Percentiles rank a stretch among this genome's conserved stretches.
Evolutionary conservation across 768 basidiomycete species (phyloP).

Genomic region (Sporobolomyces pararoseus): DNA sequence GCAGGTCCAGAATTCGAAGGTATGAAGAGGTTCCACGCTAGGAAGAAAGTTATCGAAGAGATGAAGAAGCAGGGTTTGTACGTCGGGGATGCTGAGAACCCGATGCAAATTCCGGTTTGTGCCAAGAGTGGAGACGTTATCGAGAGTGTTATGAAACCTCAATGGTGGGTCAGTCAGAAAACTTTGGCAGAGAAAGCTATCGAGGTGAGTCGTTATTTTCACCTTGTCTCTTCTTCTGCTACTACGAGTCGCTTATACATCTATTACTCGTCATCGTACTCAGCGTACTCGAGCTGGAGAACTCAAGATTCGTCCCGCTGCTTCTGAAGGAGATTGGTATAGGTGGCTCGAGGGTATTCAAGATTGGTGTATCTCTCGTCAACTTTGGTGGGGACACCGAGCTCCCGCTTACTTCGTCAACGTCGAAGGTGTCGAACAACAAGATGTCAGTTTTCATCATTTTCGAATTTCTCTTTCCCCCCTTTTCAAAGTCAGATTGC

Average conservation of each 20-base stretch:
- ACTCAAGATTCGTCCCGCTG: slow-evolving; percentile 72
- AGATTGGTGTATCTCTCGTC: slow-evolving; percentile 98
- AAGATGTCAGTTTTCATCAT: slow-evolving; percentile 49
- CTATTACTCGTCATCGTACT: not conserved
- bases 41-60: slow-evolving; percentile 74
- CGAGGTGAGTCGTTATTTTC: slow-evolving; percentile 55
- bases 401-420: slow-evolving; percentile 89
- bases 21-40: slow-evolving; percentile 96
- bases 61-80: slow-evolving; percentile 80
- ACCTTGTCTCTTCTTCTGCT: slow-evolving; percentile 2
- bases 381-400: slow-evolving; percentile 99
- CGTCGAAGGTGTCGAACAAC: slow-evolving; percentile 67
- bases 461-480: not conserved
- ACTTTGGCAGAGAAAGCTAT: slow-evolving; percentile 84
- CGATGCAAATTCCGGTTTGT: slow-evolving; percentile 96
- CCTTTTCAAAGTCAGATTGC: not conserved
- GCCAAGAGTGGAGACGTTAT: slow-evolving; percentile 94
- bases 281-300: slow-evolving; percentile 88
- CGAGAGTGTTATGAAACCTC: slow-evolving; percentile 89
- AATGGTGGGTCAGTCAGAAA: slow-evolving; percentile 98
- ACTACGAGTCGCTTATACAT: not conserved
- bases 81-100: slow-evolving; percentile 88
- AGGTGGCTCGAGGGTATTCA: slow-evolving; percentile 91
- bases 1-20: slow-evolving; percentile 68
- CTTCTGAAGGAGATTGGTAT: slow-evolving; percentile 90